These are phyloP conservation scores for Penicillium sp. DNA, from an alignment of 2,329 filamentous ascomycete species.

Conservation along the genomic window DNA sequence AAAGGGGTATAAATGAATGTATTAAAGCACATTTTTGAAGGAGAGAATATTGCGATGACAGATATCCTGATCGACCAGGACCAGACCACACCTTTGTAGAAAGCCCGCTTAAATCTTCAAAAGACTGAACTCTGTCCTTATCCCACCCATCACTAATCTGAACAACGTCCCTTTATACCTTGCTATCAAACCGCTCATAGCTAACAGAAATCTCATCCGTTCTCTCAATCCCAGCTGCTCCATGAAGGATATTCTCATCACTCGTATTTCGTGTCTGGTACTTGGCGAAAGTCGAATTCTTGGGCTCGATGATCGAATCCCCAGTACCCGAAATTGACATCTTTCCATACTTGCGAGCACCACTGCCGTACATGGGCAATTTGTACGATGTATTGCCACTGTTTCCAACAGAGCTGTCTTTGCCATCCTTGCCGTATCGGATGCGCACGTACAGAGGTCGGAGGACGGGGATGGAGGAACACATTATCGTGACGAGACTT, in stretches of 20 bases:
- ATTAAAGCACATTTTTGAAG: background rate
- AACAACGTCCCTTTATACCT: background rate
- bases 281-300: constrained; percentile 3
- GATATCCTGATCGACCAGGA: background rate
- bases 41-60: background rate
- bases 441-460: constrained; percentile 24
- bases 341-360: constrained; percentile 16
- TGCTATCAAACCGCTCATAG: constrained; percentile 16
- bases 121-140: background rate
- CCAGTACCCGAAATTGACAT: constrained; percentile 5
- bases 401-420: constrained; percentile 14
- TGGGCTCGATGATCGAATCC: constrained; percentile 3
- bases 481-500: constrained; percentile 27
- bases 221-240: constrained; percentile 24
- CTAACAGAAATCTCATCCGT: constrained; percentile 26
- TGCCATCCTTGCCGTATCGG: constrained; percentile 21
- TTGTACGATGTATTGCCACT: constrained; percentile 19
- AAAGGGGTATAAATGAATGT: background rate
- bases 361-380: constrained; percentile 23
- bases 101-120: background rate
- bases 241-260: constrained; percentile 23
- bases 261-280: constrained; percentile 13
- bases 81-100: background rate
- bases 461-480: constrained; percentile 27
- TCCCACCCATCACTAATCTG: background rate